These are phyloP conservation scores for Nakaseomyces glabratus DNA, from an alignment of 1,139 yeast species.

Conservation along the genomic window DNA sequence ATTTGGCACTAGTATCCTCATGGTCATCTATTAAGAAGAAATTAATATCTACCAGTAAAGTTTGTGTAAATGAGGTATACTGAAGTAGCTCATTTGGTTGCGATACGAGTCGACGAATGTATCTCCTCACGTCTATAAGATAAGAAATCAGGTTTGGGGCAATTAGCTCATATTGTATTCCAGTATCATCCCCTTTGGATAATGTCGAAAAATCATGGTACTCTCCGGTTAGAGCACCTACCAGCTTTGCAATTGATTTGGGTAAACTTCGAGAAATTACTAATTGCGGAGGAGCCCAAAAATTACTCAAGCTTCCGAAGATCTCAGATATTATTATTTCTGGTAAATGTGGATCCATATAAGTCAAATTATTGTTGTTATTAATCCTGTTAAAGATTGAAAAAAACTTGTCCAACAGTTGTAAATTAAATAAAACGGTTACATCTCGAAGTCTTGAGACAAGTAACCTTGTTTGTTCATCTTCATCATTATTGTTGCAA, in stretches of 20 bases:
- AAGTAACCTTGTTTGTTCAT: conserved; percentile 20
- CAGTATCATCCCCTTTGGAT: no score
- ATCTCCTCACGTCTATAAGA: conserved; percentile 44
- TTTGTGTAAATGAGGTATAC: conserved; percentile 21
- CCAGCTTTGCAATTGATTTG: conserved; percentile 22
- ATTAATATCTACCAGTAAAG: conserved; percentile 19
- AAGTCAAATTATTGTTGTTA: conserved; percentile 6
- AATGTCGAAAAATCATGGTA: conserved; percentile 18
- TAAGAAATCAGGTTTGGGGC: no score
- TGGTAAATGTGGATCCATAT: conserved; percentile 12
- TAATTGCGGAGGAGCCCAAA: conserved; percentile 48
- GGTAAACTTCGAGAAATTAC: conserved; percentile 42
- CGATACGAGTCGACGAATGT: conserved; percentile 19
- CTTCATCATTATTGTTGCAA: conserved; percentile 19
- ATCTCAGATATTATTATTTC: conserved; percentile 17
- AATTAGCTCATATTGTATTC: no score
- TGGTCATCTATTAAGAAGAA: conserved; percentile 26
- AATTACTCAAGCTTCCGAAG: conserved; percentile 38
- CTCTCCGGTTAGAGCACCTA: conserved; percentile 17
- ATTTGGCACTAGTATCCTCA: conserved; percentile 29
- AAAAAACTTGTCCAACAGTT: conserved; percentile 20
- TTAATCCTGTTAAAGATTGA: conserved; percentile 9
- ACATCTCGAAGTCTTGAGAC: conserved; percentile 28
- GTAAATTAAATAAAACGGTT: conserved; percentile 25
- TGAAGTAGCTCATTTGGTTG: conserved; percentile 9